Evolutionary conservation across 768 basidiomycete genomes (phyloP).

Genomic region (Lactarius pseudohatsudake): DNA sequence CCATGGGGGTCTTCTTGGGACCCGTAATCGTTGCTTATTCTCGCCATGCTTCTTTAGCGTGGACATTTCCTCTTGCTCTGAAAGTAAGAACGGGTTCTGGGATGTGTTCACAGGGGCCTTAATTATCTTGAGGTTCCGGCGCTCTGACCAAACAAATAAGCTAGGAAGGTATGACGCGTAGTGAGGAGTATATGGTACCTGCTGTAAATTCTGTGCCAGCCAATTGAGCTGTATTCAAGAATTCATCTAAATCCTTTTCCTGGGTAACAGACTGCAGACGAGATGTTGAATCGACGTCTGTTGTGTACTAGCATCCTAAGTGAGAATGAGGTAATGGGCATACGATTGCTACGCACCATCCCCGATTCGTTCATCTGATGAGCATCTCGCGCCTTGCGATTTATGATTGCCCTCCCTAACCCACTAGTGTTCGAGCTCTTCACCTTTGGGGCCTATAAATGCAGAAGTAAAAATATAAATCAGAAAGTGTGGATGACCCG

Average conservation of each 20-base stretch:
- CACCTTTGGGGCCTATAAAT: constrained; percentile 52
- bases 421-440: constrained; percentile 73
- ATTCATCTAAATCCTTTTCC: constrained; percentile 93
- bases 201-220: constrained; percentile 96
- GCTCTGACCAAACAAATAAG: constrained; percentile 45
- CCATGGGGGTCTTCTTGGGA: constrained; percentile 91
- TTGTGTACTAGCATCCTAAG: constrained; percentile 56
- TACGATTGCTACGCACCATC: constrained; percentile 48
- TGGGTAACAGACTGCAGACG: constrained; percentile 92
- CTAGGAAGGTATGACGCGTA: constrained; percentile 13
- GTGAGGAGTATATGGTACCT: constrained; percentile 45
- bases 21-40: constrained; percentile 72
- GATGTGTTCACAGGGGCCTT: constrained; percentile 49
- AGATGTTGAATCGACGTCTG: constrained; percentile 65
- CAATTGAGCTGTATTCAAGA: constrained; percentile 90
- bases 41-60: constrained; percentile 71
- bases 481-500: background rate
- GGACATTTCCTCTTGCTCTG: constrained; percentile 75
- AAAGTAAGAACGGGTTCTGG: constrained; percentile 86
- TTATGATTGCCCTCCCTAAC: constrained; percentile 93
- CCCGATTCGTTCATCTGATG: constrained; percentile 58
- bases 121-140: constrained; percentile 79
- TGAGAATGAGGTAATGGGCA: constrained; percentile 3
- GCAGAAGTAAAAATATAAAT: background rate
- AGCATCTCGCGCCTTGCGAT: constrained; percentile 81